Evolutionary conservation across 1,284 basidiomycete species (phyloP).

Genomic region (Leucoagaricus sp.): DNA sequence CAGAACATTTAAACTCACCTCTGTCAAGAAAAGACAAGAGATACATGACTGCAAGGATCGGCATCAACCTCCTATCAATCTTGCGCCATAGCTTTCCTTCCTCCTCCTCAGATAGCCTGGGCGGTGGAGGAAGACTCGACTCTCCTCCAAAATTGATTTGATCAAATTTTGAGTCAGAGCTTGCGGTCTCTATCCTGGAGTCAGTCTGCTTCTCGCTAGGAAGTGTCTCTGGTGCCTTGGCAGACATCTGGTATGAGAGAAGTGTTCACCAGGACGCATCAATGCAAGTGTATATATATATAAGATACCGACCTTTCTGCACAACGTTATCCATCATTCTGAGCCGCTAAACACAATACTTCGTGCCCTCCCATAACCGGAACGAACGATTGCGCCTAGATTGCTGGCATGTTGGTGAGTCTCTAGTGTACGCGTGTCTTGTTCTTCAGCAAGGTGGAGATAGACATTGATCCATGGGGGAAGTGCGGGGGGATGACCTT

Average conservation of each 20-base stretch:
- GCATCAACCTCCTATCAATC: conserved; percentile 63
- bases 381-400: too few relatives aligned
- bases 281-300: background rate
- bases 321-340: too few relatives aligned
- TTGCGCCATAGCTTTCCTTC: conserved; percentile 64
- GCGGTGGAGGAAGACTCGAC: conserved; percentile 44
- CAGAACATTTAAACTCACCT: conserved; percentile 36
- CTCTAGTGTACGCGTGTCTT: too few relatives aligned
- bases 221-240: background rate
- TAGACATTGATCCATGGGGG: background rate
- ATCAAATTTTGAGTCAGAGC: conserved; percentile 13
- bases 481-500: background rate
- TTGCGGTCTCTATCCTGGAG: conserved; percentile 1
- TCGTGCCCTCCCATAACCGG: too few relatives aligned
- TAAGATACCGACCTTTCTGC: background rate
- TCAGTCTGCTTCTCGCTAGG: background rate
- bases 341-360: too few relatives aligned
- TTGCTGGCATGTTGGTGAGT: too few relatives aligned
- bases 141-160: conserved; percentile 40
- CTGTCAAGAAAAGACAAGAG: conserved; percentile 66
- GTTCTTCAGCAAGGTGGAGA: too few relatives aligned
- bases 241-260: conserved; percentile 1
- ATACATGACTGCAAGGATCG: conserved; percentile 66
- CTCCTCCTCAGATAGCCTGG: conserved; percentile 43
- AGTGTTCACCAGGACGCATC: too few relatives aligned